Evolutionary conservation across 2,329 filamentous ascomycete genomes (phyloP), one percentile per base, ranked within the genome.

Genomic region (Aquanectria penicillioides): DNA sequence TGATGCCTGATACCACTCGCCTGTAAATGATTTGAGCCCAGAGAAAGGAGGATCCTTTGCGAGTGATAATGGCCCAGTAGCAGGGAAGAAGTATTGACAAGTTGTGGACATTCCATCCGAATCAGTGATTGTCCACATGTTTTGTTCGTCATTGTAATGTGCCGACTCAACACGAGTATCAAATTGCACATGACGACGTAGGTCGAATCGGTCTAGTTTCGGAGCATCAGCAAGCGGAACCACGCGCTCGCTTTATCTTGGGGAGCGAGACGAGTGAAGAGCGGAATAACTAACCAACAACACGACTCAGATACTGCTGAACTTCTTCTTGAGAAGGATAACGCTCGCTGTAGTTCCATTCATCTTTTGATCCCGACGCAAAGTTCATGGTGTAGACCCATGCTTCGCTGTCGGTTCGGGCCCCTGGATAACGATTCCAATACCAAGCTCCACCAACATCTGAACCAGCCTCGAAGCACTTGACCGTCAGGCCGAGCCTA

Each of bases 401-500:
- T 11, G 44, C 46, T 25, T 64, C 62, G 9, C 51, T 52, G n/a
- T 62, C 62, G 3, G 57, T 56, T 13, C 53, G 49, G 7, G 60
- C 55, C 6, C 63, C 61, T 2, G 63, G 63, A 41, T 64, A 66
- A 18, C 52, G 53, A 36, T 64, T 66, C 40, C 56, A 64, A 15
- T 64, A 57, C 63, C 61, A 65, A 6, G 59, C 56, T 12, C 63
- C 63, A 5, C 63, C 61, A 10, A 64, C 53, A 22, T 62, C 63
- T 29, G 47, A 46, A 17, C 54, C 63, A 5, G 55, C 52, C 26
- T 64, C 58, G 8, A 64, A 47, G 20, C 50, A 47, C 26, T 61
- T 61, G 3, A 43, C 47, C 1, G 29, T 50, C 5, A 61, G 51
- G n/a, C 62, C 62, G 4, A 50, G 18, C 5, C 59, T 29, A 4